Evolutionary conservation across 2,329 filamentous ascomycete species (phyloP).

Genomic region (Domatiomyces catenatus): DNA sequence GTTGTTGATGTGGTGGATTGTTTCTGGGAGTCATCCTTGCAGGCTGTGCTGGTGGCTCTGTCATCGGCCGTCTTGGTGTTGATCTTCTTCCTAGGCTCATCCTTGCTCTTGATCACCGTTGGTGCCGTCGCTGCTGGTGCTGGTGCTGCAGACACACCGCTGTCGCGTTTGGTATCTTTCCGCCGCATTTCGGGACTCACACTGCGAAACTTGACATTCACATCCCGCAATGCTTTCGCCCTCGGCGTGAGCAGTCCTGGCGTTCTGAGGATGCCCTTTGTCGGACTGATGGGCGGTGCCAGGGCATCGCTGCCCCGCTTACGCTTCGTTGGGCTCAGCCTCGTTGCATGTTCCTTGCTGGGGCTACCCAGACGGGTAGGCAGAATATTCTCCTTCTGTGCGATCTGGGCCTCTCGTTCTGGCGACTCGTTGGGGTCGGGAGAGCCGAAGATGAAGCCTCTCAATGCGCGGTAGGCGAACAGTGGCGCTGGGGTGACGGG

Average conservation of each 20-base stretch:
- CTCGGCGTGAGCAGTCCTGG: constrained; percentile 42
- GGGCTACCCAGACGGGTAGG: constrained; percentile 2
- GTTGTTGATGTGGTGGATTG: not conserved
- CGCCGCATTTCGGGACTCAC: constrained; percentile 11
- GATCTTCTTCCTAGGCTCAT: not conserved
- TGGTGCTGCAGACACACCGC: not conserved
- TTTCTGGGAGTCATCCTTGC: not conserved
- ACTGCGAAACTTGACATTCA: constrained; percentile 26
- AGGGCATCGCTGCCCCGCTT: constrained; percentile 7
- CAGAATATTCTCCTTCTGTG: constrained; percentile 8
- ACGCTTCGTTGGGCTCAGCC: constrained; percentile 14
- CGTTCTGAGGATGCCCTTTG: constrained; percentile 50
- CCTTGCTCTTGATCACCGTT: not conserved
- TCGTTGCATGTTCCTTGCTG: constrained; percentile 5
- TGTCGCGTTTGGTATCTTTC: not conserved
- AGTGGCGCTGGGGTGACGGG: constrained; percentile 51
- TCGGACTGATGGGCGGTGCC: constrained; percentile 29
- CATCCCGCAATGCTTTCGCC: constrained; percentile 44
- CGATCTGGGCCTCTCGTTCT: constrained; percentile 23
- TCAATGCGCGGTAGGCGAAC: constrained; percentile 53
- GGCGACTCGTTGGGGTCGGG: constrained; percentile 32
- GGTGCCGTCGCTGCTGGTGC: not conserved
- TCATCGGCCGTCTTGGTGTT: not conserved
- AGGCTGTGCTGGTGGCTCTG: not conserved
- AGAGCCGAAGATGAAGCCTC: constrained; percentile 49